Conservation (phyloP, 345 rosid genomes). For the Arabidopsis arenosa region DNA sequence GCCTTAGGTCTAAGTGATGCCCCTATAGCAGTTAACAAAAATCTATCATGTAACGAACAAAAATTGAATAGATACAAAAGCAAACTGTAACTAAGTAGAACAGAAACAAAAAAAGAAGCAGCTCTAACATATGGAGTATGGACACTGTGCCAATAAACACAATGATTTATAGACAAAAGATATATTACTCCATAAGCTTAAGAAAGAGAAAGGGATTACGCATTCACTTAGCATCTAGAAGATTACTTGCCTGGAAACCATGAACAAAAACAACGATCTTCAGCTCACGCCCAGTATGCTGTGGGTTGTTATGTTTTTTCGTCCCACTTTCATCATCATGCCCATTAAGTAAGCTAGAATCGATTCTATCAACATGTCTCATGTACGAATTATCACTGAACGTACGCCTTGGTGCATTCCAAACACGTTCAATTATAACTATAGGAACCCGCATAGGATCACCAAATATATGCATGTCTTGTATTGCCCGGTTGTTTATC, state of each 20-base stretch:
- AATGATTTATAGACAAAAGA: not conserved
- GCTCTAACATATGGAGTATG: slow-evolving; percentile 2
- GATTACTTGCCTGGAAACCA: slow-evolving; percentile 91
- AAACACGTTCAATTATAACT: slow-evolving; percentile 81
- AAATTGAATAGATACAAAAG: not conserved
- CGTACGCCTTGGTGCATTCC: slow-evolving; percentile 83
- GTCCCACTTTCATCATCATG: slow-evolving; percentile 49
- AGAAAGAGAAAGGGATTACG: not conserved
- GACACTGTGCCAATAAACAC: not conserved
- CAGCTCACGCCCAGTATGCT: slow-evolving; percentile 61
- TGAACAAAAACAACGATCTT: slow-evolving; percentile 92
- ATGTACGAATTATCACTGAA: slow-evolving; percentile 77
- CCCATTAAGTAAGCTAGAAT: slow-evolving; percentile 46
- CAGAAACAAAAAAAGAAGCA: not conserved
- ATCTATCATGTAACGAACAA: not conserved
- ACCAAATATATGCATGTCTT: slow-evolving; percentile 91
- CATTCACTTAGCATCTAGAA: not conserved
- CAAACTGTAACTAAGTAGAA: slow-evolving; percentile 2
- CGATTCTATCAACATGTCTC: slow-evolving; percentile 65
- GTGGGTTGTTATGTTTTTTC: slow-evolving; percentile 41
- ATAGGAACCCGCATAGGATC: slow-evolving; percentile 86
- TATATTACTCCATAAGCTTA: not conserved
- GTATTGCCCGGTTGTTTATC: slow-evolving; percentile 85
- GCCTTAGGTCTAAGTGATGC: slow-evolving; percentile 97
- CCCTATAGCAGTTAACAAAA: slow-evolving; percentile 54